phyloP scores from a whole-genome alignment of 306 rosid genomes.

The Cucurbita argyrosperma region DNA sequence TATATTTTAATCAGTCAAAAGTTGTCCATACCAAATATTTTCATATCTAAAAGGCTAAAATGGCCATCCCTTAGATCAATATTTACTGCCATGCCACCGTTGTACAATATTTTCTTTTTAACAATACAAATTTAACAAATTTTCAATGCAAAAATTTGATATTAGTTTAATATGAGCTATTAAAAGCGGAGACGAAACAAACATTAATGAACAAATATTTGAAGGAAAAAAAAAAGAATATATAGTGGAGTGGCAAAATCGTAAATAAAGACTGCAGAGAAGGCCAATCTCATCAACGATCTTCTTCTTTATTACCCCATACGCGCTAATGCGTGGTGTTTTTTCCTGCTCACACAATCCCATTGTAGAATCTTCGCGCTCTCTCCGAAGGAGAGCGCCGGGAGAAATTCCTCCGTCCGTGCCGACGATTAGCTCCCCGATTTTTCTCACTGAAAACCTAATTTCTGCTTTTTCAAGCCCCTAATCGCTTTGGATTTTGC shows the following conservation, averaged over 20 bases:
- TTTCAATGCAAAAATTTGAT: too few relatives aligned
- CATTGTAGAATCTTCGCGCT: neutral
- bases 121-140: too few relatives aligned
- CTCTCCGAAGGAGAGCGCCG: neutral
- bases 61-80: neutral
- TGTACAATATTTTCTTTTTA: neutral
- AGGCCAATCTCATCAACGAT: neutral
- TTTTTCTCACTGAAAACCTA: neutral
- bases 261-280: neutral
- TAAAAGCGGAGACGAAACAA: too few relatives aligned
- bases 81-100: neutral
- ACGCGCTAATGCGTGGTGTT: neutral
- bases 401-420: neutral
- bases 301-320: neutral
- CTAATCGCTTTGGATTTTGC: conserved; percentile 9
- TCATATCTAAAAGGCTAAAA: neutral
- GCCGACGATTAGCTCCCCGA: neutral
- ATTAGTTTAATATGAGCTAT: too few relatives aligned
- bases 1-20: neutral
- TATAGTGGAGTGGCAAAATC: neutral
- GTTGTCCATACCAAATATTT: too few relatives aligned
- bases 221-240: neutral
- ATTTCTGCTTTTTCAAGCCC: neutral
- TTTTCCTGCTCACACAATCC: neutral
- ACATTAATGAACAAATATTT: neutral